phyloP scores from a whole-genome alignment of 1,139 yeast species.

The Candida tetrigidarum region DNA sequence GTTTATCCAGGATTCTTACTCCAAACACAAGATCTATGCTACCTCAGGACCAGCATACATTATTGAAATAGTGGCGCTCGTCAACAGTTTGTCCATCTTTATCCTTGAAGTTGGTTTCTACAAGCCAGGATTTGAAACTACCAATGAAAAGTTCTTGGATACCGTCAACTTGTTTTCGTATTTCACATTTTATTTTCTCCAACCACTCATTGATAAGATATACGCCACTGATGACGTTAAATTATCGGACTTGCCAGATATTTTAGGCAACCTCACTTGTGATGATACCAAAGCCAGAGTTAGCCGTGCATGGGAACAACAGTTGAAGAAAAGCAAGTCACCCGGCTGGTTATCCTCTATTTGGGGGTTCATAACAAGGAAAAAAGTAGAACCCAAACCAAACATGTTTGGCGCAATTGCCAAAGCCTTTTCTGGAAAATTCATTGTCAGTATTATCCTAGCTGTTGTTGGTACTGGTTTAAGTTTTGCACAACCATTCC shows the following conservation, averaged over 20 bases:
- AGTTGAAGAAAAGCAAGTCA: constrained; percentile 11
- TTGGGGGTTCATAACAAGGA: constrained; percentile 14
- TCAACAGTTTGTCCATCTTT: constrained; percentile 39
- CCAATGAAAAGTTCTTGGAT: constrained; percentile 30
- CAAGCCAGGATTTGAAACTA: constrained; percentile 48
- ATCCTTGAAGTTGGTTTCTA: constrained; percentile 41
- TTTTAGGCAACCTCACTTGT: constrained; percentile 18
- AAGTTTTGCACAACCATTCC: constrained; percentile 33
- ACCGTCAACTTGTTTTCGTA: constrained; percentile 24
- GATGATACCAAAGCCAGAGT: constrained; percentile 15
- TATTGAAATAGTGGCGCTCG: constrained; percentile 22
- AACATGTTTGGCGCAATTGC: constrained; percentile 15
- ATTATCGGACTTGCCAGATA: constrained; percentile 25
- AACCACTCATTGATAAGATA: constrained; percentile 27
- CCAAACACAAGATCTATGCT: constrained; percentile 32
- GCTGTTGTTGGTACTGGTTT: constrained; percentile 26
- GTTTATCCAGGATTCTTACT: constrained; percentile 33
- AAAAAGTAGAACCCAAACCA: constrained; percentile 14
- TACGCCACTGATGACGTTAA: constrained; percentile 25
- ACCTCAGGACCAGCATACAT: constrained; percentile 19
- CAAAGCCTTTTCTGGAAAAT: constrained; percentile 13
- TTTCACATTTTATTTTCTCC: constrained; percentile 30
- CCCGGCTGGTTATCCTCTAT: constrained; percentile 10
- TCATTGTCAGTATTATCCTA: constrained; percentile 17
- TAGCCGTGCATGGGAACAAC: constrained; percentile 14